Evolutionary conservation across 2,329 filamentous ascomycete genomes (phyloP).

Genomic region (Aspergillus puulaauensis): DNA sequence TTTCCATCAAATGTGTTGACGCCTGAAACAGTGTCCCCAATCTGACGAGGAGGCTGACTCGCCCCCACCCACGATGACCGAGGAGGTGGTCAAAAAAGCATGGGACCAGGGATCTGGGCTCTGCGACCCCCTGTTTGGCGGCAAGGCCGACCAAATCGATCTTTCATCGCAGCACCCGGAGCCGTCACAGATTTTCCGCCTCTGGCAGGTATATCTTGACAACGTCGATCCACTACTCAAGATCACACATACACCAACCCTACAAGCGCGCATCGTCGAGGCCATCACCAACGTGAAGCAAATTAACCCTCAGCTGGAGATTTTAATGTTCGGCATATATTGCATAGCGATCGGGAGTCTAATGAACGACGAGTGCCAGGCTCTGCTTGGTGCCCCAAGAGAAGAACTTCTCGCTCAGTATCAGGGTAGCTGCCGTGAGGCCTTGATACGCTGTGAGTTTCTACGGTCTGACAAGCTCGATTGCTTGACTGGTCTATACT

Average conservation of each 20-base stretch:
- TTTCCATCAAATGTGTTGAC: slow-evolving; percentile 3
- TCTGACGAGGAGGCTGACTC: slow-evolving; percentile 26
- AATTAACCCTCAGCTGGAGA: slow-evolving; percentile 59
- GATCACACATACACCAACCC: slow-evolving; percentile 64
- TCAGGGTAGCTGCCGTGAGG: slow-evolving; percentile 49
- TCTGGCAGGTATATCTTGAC: slow-evolving; percentile 68
- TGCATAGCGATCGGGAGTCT: slow-evolving; percentile 60
- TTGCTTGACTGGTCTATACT: slow-evolving; percentile 52
- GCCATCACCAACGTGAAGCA: slow-evolving; percentile 57
- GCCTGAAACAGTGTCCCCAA: slow-evolving; percentile 13
- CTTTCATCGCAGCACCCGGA: slow-evolving; percentile 59
- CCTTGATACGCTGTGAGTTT: slow-evolving; percentile 45
- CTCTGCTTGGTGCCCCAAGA: slow-evolving; percentile 38
- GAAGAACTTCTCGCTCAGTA: slow-evolving; percentile 41
- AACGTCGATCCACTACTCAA: slow-evolving; percentile 70
- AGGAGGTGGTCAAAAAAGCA: slow-evolving; percentile 42
- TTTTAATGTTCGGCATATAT: slow-evolving; percentile 68
- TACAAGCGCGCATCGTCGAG: slow-evolving; percentile 65
- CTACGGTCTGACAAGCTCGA: slow-evolving; percentile 44
- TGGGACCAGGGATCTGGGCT: slow-evolving; percentile 47
- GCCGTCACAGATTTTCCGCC: slow-evolving; percentile 56
- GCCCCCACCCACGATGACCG: slow-evolving; percentile 29
- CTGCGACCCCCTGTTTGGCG: slow-evolving; percentile 55
- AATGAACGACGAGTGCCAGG: slow-evolving; percentile 53
- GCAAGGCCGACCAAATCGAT: slow-evolving; percentile 40